Percentiles rank a stretch among this genome's conserved stretches.
Evolutionary conservation across 2,329 filamentous ascomycete genomes (phyloP).

Genomic region (Dactylellina drechsleri): DNA sequence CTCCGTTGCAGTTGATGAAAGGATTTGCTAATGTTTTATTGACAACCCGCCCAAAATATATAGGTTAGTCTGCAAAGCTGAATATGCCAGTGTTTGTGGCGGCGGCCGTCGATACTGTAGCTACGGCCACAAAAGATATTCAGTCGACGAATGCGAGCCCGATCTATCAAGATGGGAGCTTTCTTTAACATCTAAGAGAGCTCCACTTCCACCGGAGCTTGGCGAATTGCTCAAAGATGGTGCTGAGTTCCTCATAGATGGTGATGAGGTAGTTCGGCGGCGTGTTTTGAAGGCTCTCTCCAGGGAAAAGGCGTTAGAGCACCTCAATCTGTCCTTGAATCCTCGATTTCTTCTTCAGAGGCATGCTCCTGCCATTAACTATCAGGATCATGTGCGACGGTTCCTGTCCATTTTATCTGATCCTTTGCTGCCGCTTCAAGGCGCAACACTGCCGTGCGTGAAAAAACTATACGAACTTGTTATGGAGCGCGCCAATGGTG

Average conservation of each 20-base stretch:
- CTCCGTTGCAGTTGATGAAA: background rate
- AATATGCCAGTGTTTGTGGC: conserved; percentile 27
- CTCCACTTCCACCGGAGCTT: conserved; percentile 3
- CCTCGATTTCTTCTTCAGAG: conserved; percentile 27
- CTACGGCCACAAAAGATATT: conserved; percentile 14
- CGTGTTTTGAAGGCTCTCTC: conserved; percentile 15
- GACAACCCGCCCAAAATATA: too few species aligned
- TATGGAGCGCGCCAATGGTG: conserved; percentile 3
- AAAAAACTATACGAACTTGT: conserved; percentile 18
- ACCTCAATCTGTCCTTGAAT: conserved; percentile 27
- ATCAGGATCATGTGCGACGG: conserved; percentile 32
- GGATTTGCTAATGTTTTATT: background rate
- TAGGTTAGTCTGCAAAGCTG: conserved; percentile 24
- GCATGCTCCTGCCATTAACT: conserved; percentile 26
- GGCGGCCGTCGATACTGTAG: conserved; percentile 25
- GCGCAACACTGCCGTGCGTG: background rate
- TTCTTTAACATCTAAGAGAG: background rate
- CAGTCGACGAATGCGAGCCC: background rate
- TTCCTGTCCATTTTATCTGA: conserved; percentile 35
- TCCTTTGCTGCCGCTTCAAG: conserved; percentile 5
- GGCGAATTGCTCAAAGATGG: conserved; percentile 14
- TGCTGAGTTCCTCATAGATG: conserved; percentile 21
- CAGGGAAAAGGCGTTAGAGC: background rate
- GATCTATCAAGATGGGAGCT: background rate
- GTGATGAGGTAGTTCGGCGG: conserved; percentile 31